Evolutionary conservation across 495 filamentous ascomycete genomes (phyloP), one percentile per base, ranked within the genome.

Genomic region (Penicillium psychrofluorescens): DNA sequence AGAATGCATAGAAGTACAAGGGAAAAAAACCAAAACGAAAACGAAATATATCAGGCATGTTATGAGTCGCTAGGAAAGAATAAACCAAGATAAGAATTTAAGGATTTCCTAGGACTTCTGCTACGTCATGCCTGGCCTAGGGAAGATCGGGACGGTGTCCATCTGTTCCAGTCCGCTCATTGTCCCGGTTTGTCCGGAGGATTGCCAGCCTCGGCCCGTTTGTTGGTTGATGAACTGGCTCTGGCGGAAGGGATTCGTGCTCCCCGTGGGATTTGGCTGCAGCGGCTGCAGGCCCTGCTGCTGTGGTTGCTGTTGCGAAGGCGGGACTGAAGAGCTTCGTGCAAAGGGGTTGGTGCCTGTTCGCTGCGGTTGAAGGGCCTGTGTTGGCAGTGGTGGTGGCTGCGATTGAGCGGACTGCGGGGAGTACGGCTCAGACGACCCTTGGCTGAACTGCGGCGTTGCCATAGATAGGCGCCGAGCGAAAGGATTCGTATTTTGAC

Each of bases 191-290:
- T 66, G 66, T 8, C 59, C 60, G 42, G 80, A 79, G 33, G 75
- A 75, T 53, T 95, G 90, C 87, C 92, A 95, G 11, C 86, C 85
- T 59, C 84, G 74, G 0, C 90, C 90, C 2, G 88, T 95, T 31
- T 81, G 76, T 54, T 91, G 86, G 53, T 94, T 90, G 30, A 92
- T 81, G 52, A 95, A 94, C 0, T 81, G 77, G 40, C 83, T 85
- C 60, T 95, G 88, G 8, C 91, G 78, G 78, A 97, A 96, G 1
- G 91, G 91, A 60, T 97, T 97, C 11, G 91, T 97, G 54, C 81
- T 90, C 7, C 90, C 91, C 2, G 92, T 95, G 4, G 81, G 78
- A 46, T 84, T 77, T 4, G 86, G 66, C 46, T 79, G 80, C 8
- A 89, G 59, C 13, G 76, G 67, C 8, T 74, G 64, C n/a, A 68